phyloP scores from a whole-genome alignment of 371 early-diverging fungal species.

The Circinella umbellata region DNA sequence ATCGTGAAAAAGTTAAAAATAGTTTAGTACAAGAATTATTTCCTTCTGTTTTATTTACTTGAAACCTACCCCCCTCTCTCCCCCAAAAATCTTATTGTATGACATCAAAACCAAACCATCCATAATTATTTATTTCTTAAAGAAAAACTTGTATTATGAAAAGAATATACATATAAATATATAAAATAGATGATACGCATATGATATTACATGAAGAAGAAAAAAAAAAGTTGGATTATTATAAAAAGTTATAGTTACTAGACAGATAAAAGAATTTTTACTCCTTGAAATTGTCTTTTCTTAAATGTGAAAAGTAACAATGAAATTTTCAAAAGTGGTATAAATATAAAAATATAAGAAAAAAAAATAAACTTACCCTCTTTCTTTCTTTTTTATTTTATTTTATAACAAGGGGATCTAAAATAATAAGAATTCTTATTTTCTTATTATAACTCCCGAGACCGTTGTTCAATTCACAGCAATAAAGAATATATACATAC shows the following conservation, averaged over 20 bases:
- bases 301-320: neutral
- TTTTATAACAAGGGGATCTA: neutral
- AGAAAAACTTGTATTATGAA: too few species aligned
- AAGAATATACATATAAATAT: too few species aligned
- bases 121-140: too few species aligned
- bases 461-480: conserved; percentile 11
- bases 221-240: too few species aligned
- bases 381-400: neutral
- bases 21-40: conserved; percentile 58
- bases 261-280: too few species aligned
- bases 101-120: too few species aligned
- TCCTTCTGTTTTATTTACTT: conserved; percentile 55
- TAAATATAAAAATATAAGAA: too few species aligned
- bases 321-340: neutral
- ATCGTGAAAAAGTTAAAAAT: conserved; percentile 68
- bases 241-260: too few species aligned
- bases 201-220: too few species aligned
- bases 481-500: neutral
- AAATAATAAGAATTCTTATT: too few species aligned
- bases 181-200: too few species aligned
- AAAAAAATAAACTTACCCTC: neutral
- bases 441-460: neutral
- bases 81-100: neutral
- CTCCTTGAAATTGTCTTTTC: too few species aligned
- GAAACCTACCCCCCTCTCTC: neutral